phyloP scores from a whole-genome alignment of 2,329 filamentous ascomycete species.

The Botrytis tulipae region DNA sequence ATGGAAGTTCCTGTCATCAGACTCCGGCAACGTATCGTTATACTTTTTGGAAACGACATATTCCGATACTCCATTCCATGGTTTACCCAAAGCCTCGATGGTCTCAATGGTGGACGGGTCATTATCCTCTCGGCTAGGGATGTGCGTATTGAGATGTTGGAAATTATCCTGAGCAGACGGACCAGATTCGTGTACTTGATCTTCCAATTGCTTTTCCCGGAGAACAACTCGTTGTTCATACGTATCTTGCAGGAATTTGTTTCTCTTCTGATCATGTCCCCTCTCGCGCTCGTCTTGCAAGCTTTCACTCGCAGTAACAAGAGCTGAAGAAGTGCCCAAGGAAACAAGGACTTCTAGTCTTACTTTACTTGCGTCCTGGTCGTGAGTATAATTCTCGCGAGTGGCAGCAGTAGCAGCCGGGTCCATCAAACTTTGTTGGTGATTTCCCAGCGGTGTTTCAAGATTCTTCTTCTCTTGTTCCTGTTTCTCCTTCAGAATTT shows the following conservation, averaged over 20 bases:
- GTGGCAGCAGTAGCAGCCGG: too few species aligned
- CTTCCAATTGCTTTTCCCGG: not conserved
- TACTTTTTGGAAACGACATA: not conserved
- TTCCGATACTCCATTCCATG: not conserved
- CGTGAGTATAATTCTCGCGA: too few species aligned
- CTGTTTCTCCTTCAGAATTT: not conserved
- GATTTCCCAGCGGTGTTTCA: not conserved
- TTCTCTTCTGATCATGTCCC: not conserved
- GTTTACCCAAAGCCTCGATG: not conserved
- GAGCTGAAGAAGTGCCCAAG: not conserved
- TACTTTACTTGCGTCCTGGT: not conserved
- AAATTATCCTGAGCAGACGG: not conserved
- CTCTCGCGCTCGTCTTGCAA: not conserved
- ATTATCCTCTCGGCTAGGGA: not conserved
- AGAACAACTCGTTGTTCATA: not conserved
- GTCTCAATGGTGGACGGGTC: not conserved
- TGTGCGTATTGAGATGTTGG: not conserved
- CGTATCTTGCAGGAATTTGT: not conserved
- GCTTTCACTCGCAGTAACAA: not conserved
- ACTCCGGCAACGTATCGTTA: not conserved
- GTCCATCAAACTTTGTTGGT: not conserved
- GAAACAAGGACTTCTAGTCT: not conserved
- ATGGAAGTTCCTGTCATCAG: not conserved
- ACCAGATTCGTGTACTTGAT: not conserved
- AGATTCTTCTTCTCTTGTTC: not conserved